These are phyloP conservation scores for Pseudocercospora pini-densiflorae DNA, from an alignment of 2,329 filamentous ascomycete species.

Conservation along the genomic window DNA sequence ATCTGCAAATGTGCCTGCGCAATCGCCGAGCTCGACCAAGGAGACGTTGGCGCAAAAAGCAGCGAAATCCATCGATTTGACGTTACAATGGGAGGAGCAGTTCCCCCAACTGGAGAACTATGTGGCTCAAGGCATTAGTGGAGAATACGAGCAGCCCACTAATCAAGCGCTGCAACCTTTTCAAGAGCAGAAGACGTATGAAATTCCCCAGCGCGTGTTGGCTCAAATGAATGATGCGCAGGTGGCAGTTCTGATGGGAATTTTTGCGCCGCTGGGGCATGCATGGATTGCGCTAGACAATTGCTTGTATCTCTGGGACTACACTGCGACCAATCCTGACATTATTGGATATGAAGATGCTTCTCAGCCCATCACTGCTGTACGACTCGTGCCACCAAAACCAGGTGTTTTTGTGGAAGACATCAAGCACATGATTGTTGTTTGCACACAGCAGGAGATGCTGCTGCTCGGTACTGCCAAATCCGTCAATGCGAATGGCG, in stretches of 20 bases:
- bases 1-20: slow-evolving; percentile 20
- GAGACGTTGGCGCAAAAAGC: slow-evolving; percentile 72
- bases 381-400: slow-evolving; percentile 84
- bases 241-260: slow-evolving; percentile 88
- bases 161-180: slow-evolving; percentile 82
- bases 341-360: slow-evolving; percentile 92
- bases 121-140: slow-evolving; percentile 81
- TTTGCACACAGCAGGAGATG: slow-evolving; percentile 85
- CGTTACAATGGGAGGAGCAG: slow-evolving; percentile 73
- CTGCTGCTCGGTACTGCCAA: slow-evolving; percentile 82
- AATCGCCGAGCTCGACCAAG: slow-evolving; percentile 16
- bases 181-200: slow-evolving; percentile 82
- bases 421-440: slow-evolving; percentile 86
- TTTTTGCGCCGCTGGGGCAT: slow-evolving; percentile 93
- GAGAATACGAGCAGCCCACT: slow-evolving; percentile 81
- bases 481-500: slow-evolving; percentile 66
- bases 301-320: slow-evolving; percentile 96
- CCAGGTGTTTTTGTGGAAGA: slow-evolving; percentile 82
- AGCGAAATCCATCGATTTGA: slow-evolving; percentile 79
- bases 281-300: slow-evolving; percentile 97
- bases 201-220: slow-evolving; percentile 89
- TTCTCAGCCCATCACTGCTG: slow-evolving; percentile 83
- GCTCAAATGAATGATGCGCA: slow-evolving; percentile 89
- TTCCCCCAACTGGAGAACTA: slow-evolving; percentile 92
- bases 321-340: slow-evolving; percentile 88